Evolutionary conservation across 1,284 basidiomycete species (phyloP).

Genomic region (Cystobasidium slooffiae): DNA sequence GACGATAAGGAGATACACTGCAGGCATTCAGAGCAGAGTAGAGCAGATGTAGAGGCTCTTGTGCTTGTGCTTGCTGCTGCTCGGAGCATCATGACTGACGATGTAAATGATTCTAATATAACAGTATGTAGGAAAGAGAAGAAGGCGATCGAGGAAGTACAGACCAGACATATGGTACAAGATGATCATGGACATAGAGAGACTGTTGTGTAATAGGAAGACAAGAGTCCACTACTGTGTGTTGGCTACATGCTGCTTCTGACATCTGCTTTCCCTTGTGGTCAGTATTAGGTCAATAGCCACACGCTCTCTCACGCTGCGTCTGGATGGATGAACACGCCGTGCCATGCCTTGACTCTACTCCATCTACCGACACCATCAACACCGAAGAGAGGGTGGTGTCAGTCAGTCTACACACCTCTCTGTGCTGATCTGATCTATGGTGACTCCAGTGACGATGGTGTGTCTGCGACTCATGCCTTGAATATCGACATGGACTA

Average conservation of each 20-base stretch:
- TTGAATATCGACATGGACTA: not conserved
- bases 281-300: too few relatives aligned
- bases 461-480: not conserved
- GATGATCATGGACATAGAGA: not conserved
- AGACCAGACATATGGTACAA: not conserved
- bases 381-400: not conserved
- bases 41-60: not conserved
- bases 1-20: not conserved
- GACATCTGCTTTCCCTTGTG: too few relatives aligned
- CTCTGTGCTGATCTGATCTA: not conserved
- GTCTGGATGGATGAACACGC: too few relatives aligned
- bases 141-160: constrained; percentile 1
- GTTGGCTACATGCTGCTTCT: too few relatives aligned
- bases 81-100: too few relatives aligned
- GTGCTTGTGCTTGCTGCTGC: not conserved
- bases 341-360: too few relatives aligned
- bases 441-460: constrained; percentile 14
- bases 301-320: too few relatives aligned
- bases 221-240: too few relatives aligned
- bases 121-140: too few relatives aligned
- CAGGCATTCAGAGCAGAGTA: not conserved
- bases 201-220: not conserved
- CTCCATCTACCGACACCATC: too few relatives aligned
- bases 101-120: too few relatives aligned
- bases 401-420: not conserved